Base-by-base conservation (phyloP, 768 basidiomycete genomes). In the Agaricus bisporus region DNA sequence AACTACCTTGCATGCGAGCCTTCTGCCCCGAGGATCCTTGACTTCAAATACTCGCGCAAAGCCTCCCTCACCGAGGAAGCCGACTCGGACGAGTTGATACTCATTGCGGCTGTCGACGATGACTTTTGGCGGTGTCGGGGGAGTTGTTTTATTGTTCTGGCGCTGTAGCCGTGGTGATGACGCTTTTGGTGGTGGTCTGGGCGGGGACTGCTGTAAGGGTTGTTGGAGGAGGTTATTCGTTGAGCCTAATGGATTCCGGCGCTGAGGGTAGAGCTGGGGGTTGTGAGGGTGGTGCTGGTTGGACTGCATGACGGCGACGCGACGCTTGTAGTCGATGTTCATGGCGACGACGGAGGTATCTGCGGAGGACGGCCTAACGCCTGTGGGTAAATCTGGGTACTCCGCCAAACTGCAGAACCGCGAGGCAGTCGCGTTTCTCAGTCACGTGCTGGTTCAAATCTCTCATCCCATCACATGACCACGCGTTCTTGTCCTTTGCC, bases 21-120 rank as follows among this genome's bases (percentile, higher is more conserved):
- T 74, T 20, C 71, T 68, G 14, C 85, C 86, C 44, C 76, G 71
- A 9, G 66, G 60, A 61, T 93, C 91, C 64, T 85, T 82, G n/a
- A 93, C 88, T 72, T 97, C 91, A 63, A 95, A 99, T 3, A 99
- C 95, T 37, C 95, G 81, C 1, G 95, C 95, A 65, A 99, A 99
- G 1, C 95, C 95, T 60, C 95, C 95, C 84, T 97, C 93, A 60
- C 93, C 93, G 49, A 97, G 72, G 64, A 95, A 90, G 18, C 88
- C 88, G 25, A 93, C 81, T 46, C 90, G 79, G 37, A 76, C 73
- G 60, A 84, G 89, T 50, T 83, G 76, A 54, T 81, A 59, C 32
- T 73, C 60, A 37, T 80, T 76, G 41, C 67, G 67, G 68, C 80
- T 80, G 71, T 91, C 89, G 1, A 70, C 74, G 60, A 92, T 92